A percentile compares a stretch with the other conserved stretches of the same genome.
These are phyloP conservation scores for Fusarium paranaense DNA, from an alignment of 2,329 filamentous ascomycete genomes.

Conservation along the genomic window DNA sequence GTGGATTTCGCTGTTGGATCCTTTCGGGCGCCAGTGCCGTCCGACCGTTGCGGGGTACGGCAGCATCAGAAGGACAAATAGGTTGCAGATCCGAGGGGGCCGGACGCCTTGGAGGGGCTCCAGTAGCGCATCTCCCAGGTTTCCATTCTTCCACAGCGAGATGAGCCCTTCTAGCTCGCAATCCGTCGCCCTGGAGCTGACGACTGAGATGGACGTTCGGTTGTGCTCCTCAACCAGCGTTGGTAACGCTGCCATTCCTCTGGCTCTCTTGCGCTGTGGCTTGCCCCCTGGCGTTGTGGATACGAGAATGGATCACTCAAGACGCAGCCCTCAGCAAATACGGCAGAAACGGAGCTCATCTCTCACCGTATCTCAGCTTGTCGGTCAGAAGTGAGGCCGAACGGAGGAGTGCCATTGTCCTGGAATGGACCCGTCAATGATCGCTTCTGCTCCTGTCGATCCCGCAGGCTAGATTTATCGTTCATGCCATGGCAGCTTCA, in stretches of 20 bases:
- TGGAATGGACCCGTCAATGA: conserved; percentile 28
- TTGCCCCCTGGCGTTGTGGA: conserved; percentile 23
- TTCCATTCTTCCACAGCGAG: conserved; percentile 39
- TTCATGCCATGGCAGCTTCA: conserved; percentile 8
- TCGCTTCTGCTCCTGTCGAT: conserved; percentile 41
- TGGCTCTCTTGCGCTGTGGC: conserved; percentile 9
- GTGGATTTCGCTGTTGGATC: conserved; percentile 34
- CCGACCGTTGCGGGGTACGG: conserved; percentile 45
- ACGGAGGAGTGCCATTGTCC: neutral
- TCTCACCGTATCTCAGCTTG: conserved; percentile 1
- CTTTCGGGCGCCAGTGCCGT: conserved; percentile 42
- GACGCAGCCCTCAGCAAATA: conserved; percentile 2
- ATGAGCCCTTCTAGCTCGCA: conserved; percentile 37
- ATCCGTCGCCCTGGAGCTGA: conserved; percentile 16
- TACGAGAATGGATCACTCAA: conserved; percentile 31
- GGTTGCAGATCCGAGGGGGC: conserved; percentile 43
- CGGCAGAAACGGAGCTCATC: conserved; percentile 4
- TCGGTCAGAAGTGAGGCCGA: conserved; percentile 6
- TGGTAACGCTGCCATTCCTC: conserved; percentile 20
- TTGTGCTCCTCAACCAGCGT: neutral
- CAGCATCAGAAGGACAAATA: conserved; percentile 39
- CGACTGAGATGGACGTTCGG: conserved; percentile 2
- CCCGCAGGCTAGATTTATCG: conserved; percentile 22
- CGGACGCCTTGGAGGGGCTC: conserved; percentile 35
- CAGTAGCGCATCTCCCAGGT: conserved; percentile 30